These are phyloP conservation scores for Ananas comosus DNA, from an alignment of 176 grass and related monocot genomes.

Conservation along the genomic window DNA sequence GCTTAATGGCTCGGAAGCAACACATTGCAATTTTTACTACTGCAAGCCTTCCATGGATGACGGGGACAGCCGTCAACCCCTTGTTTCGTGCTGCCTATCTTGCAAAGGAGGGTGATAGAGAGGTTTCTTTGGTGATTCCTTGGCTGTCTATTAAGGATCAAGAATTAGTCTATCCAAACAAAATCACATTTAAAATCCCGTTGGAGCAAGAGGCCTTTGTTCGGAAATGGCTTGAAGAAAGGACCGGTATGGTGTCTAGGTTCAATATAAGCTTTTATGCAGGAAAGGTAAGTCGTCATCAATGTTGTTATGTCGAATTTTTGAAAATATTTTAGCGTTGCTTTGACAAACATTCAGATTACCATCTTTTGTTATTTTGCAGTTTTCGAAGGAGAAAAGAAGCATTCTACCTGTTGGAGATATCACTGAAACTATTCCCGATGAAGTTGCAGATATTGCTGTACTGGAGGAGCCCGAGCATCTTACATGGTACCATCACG, in stretches of 20 bases:
- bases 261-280: slow-evolving; percentile 82
- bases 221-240: slow-evolving; percentile 69
- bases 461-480: slow-evolving; percentile 97
- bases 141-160: slow-evolving; percentile 78
- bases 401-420: slow-evolving; percentile 97
- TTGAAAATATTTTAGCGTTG: neutral
- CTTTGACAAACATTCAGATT: neutral
- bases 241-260: slow-evolving; percentile 34
- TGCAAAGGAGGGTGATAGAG: slow-evolving; percentile 44
- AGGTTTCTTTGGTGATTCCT: slow-evolving; percentile 74
- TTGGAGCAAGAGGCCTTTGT: slow-evolving; percentile 65
- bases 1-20: slow-evolving; percentile 47
- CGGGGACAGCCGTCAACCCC: slow-evolving; percentile 85
- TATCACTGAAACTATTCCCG: slow-evolving; percentile 73
- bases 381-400: slow-evolving; percentile 91
- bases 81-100: slow-evolving; percentile 91
- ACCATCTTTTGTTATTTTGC: slow-evolving; percentile 8
- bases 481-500: slow-evolving; percentile 99
- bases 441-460: slow-evolving; percentile 77
- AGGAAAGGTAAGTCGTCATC: slow-evolving; percentile 51
- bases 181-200: slow-evolving; percentile 59
- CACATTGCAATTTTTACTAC: slow-evolving; percentile 85
- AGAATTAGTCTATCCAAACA: slow-evolving; percentile 80
- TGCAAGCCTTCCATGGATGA: slow-evolving; percentile 93
- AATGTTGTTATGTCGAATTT: slow-evolving; percentile 6